phyloP scores from a whole-genome alignment of 768 basidiomycete genomes.

The Bullera alba region DNA sequence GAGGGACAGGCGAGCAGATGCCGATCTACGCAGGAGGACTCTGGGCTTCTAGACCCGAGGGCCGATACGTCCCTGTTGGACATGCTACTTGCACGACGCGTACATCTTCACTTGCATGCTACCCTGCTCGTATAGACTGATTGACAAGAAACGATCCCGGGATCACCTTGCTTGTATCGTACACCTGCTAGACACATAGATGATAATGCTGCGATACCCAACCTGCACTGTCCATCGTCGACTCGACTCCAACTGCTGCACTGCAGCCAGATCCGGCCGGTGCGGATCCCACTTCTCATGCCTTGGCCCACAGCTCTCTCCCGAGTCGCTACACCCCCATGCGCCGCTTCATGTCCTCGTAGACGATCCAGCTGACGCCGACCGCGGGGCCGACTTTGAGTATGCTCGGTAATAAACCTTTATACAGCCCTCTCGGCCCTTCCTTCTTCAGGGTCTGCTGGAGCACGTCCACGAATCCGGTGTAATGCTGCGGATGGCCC shows the following conservation, averaged over 20 bases:
- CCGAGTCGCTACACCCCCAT: conserved; percentile 22
- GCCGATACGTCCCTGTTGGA: too few species aligned
- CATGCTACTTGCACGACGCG: too few species aligned
- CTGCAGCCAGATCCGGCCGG: too few species aligned
- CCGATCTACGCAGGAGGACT: conserved; percentile 24
- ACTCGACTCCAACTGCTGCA: too few species aligned
- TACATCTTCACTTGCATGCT: too few species aligned
- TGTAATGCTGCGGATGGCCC: conserved; percentile 86
- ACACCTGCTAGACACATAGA: too few species aligned
- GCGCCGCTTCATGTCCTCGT: conserved; percentile 35
- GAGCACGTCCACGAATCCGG: conserved; percentile 77
- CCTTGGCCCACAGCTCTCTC: not conserved
- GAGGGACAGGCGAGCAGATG: conserved; percentile 28
- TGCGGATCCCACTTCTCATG: too few species aligned
- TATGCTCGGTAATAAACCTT: conserved; percentile 78
- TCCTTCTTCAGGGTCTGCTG: conserved; percentile 71
- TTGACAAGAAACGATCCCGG: too few species aligned
- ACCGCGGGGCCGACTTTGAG: conserved; percentile 97
- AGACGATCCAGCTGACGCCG: conserved; percentile 89
- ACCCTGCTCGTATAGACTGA: too few species aligned
- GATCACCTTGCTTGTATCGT: too few species aligned
- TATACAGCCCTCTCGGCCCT: conserved; percentile 91
- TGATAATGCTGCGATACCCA: too few species aligned
- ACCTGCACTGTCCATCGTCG: too few species aligned
- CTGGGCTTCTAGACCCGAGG: conserved; percentile 42